Evolutionary conservation across 345 rosid genomes (phyloP).

Genomic region (Camelina sativa): DNA sequence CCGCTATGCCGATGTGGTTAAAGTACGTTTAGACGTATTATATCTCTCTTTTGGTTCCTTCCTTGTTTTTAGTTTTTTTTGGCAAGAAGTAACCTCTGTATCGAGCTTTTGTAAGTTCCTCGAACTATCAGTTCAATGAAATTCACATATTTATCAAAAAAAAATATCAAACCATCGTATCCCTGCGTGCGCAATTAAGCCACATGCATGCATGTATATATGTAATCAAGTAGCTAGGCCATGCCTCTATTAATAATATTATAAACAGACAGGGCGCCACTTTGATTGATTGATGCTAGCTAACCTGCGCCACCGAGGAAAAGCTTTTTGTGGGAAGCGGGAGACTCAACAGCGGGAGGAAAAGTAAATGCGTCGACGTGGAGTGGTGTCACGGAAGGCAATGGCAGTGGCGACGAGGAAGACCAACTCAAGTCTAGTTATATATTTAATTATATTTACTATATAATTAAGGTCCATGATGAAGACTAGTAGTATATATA

Average conservation of each 20-base stretch:
- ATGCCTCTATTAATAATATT: too few relatives aligned
- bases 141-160: too few relatives aligned
- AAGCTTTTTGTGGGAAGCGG: conserved; percentile 53
- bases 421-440: conserved; percentile 21
- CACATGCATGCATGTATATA: background rate
- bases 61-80: too few relatives aligned
- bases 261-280: background rate
- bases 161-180: conserved; percentile 65
- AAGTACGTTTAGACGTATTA: too few relatives aligned
- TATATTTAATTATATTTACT: background rate
- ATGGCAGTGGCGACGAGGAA: conserved; percentile 23
- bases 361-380: conserved; percentile 54
- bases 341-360: conserved; percentile 58
- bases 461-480: background rate
- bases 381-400: conserved; percentile 43
- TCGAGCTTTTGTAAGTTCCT: too few relatives aligned
- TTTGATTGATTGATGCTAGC: background rate
- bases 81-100: too few relatives aligned
- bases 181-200: conserved; percentile 50
- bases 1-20: too few relatives aligned
- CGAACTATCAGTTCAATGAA: too few relatives aligned
- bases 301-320: conserved; percentile 85
- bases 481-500: background rate
- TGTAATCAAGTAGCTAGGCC: background rate
- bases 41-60: too few relatives aligned